Evolutionary conservation across 805 yeast genomes (phyloP), one percentile per base, ranked within the genome.

Genomic region (Dipodascopsis tothii): DNA sequence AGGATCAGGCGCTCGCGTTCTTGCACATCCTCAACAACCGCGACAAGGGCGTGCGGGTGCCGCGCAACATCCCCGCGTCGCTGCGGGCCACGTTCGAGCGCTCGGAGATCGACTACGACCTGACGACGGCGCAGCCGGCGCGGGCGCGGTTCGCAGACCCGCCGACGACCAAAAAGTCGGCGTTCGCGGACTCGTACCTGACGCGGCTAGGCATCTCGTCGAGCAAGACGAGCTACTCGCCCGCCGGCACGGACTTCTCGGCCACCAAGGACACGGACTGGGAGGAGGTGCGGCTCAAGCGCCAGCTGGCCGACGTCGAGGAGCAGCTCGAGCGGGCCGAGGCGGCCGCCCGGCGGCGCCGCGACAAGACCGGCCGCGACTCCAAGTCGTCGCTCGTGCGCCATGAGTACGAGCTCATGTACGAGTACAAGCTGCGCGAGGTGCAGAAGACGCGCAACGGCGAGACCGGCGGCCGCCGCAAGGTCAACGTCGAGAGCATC

Each of bases 1-100:
- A 83, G 57, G 97, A 92, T 65, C 97, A 94, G 62, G 79, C 87
- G 20, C 65, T 87, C 48, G 95, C 85, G 32, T 87, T 84, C 56
- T 70, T 92, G 50, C 98, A 92, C 64, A 85, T 88, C 52, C 71
- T 92, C 56, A 87, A 88, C 64, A 95, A 90, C 63, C 75, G 96
- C 53, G 84, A 84, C 57, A 78, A 81, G 46, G 87, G 87, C 33
- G 81, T 80, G 56, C 72, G 90, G 42, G 79, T 92, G 21, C 98
- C 98, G 33, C 71, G 92, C 45, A 81, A 87, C n/a, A 87, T 92
- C n/a, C 98, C 98, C 17, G 84, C 88, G 1, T 78, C 92, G 4
- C 69, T 92, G 52, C 73, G 95, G 35, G 96, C 96, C 14, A 84
- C 96, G 0, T 90, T 88, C 62, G 83, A 84, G 33, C 86, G 86